A percentile compares a stretch with the other conserved stretches of the same genome.
Conservation (phyloP, 306 rosid genomes). For the Pyrus communis region DNA sequence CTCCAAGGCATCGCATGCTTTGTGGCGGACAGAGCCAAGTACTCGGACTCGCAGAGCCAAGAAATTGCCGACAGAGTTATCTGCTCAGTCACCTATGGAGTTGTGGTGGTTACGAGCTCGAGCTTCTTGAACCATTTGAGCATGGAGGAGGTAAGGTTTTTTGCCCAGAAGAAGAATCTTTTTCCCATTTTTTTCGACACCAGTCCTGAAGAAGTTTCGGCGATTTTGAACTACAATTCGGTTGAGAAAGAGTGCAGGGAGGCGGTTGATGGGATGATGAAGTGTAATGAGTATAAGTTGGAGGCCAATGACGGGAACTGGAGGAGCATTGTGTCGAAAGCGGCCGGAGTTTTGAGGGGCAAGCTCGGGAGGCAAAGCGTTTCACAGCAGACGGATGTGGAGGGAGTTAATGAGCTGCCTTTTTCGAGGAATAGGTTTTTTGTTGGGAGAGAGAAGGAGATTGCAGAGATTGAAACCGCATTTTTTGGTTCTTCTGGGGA, state of each 20-base stretch:
- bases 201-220: constrained; percentile 41
- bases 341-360: constrained; percentile 46
- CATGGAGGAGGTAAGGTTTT: constrained; percentile 74
- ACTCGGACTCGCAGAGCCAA: constrained; percentile 66
- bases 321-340: constrained; percentile 51
- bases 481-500: constrained; percentile 49
- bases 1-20: constrained; percentile 88
- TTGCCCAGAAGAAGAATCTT: constrained; percentile 81
- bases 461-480: constrained; percentile 59
- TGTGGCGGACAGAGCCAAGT: constrained; percentile 69
- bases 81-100: constrained; percentile 65
- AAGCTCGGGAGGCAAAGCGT: constrained; percentile 69
- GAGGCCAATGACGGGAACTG: constrained; percentile 67
- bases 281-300: constrained; percentile 51
- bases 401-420: constrained; percentile 47
- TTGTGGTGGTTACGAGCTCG: constrained; percentile 59
- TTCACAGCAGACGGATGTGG: constrained; percentile 20
- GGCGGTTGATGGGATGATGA: constrained; percentile 58
- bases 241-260: constrained; percentile 57
- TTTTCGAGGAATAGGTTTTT: constrained; percentile 55
- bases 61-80: constrained; percentile 78
- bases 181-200: constrained; percentile 68
- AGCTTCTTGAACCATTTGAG: constrained; percentile 51
- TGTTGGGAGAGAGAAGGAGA: constrained; percentile 76
- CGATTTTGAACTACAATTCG: constrained; percentile 42